These are phyloP conservation scores for Pseudogymnoascus sp. DNA, from an alignment of 2,329 filamentous ascomycete species.

Conservation along the genomic window DNA sequence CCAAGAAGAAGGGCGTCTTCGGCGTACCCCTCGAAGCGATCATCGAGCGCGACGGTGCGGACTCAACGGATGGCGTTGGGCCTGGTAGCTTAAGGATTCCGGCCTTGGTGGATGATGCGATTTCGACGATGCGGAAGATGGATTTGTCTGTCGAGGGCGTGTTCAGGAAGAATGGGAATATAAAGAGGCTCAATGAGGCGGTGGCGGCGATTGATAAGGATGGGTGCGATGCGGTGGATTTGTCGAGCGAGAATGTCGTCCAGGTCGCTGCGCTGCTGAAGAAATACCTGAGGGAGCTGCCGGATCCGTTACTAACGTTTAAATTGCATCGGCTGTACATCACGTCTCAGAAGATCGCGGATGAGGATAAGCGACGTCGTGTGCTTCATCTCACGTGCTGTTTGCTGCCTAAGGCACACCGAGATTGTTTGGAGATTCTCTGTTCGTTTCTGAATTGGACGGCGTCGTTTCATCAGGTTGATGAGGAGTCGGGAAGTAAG, in stretches of 20 bases:
- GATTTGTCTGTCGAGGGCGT: slow-evolving; percentile 98
- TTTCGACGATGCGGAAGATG: slow-evolving; percentile 95
- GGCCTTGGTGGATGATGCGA: slow-evolving; percentile 87
- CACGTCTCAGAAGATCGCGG: slow-evolving; percentile 76
- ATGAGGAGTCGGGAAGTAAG: slow-evolving; percentile 94
- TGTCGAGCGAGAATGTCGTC: slow-evolving; percentile 76
- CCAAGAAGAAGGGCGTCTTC: slow-evolving; percentile 91
- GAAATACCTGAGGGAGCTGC: slow-evolving; percentile 88
- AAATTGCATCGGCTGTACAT: slow-evolving; percentile 91
- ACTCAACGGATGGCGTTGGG: slow-evolving; percentile 95
- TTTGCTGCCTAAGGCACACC: slow-evolving; percentile 81
- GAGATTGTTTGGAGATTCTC: slow-evolving; percentile 88
- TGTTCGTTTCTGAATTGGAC: slow-evolving; percentile 98
- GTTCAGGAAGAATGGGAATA: slow-evolving; percentile 98
- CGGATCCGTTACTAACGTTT: slow-evolving; percentile 88
- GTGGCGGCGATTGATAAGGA: slow-evolving; percentile 79
- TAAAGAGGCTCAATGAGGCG: slow-evolving; percentile 82
- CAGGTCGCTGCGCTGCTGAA: slow-evolving; percentile 91
- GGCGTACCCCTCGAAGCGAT: slow-evolving; percentile 81
- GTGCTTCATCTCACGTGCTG: slow-evolving; percentile 88
- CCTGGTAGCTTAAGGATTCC: slow-evolving; percentile 85
- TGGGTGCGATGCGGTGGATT: slow-evolving; percentile 75
- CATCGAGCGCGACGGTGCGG: slow-evolving; percentile 86
- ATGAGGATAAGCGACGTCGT: slow-evolving; percentile 72
- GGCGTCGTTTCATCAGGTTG: slow-evolving; percentile 91